Conservation (phyloP, 441 rosid genomes). For the Flueggea neowawraea region DNA sequence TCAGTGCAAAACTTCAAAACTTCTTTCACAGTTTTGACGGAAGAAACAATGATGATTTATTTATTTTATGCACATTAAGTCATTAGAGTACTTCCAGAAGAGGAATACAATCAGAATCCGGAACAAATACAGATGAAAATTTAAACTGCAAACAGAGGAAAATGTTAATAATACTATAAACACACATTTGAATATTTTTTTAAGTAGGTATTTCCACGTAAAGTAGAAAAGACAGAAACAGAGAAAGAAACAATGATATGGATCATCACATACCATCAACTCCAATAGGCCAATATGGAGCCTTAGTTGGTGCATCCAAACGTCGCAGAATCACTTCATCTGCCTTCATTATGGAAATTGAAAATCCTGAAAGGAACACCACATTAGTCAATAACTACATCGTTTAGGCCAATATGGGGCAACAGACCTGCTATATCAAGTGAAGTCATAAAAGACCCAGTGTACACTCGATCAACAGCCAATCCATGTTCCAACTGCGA, state of each 20-base stretch:
- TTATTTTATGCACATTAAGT: too few species aligned
- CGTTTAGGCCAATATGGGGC: slow-evolving; percentile 4
- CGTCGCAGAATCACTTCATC: slow-evolving; percentile 63
- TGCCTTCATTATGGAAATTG: slow-evolving; percentile 93
- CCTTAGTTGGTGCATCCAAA: slow-evolving; percentile 93
- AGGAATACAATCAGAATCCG: too few species aligned
- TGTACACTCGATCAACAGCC: slow-evolving; percentile 96
- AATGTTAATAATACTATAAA: too few species aligned
- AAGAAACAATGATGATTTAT: too few species aligned
- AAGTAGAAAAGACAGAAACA: slow-evolving; percentile 6
- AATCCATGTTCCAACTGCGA: slow-evolving; percentile 94
- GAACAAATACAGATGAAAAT: too few species aligned
- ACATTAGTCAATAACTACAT: slow-evolving; percentile 16
- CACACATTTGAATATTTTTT: too few species aligned
- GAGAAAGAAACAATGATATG: slow-evolving; percentile 8
- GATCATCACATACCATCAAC: slow-evolving; percentile 64
- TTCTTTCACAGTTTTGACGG: not conserved
- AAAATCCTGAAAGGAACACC: slow-evolving; percentile 60
- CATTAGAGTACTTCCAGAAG: too few species aligned
- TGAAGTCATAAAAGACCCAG: slow-evolving; percentile 97
- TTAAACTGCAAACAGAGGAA: too few species aligned
- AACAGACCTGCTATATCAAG: slow-evolving; percentile 97
- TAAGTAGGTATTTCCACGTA: not conserved
- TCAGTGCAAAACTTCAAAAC: not conserved
- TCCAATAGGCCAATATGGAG: slow-evolving; percentile 96